Conservation (phyloP, 1,139 yeast species). For the Hansenula anomala region DNA sequence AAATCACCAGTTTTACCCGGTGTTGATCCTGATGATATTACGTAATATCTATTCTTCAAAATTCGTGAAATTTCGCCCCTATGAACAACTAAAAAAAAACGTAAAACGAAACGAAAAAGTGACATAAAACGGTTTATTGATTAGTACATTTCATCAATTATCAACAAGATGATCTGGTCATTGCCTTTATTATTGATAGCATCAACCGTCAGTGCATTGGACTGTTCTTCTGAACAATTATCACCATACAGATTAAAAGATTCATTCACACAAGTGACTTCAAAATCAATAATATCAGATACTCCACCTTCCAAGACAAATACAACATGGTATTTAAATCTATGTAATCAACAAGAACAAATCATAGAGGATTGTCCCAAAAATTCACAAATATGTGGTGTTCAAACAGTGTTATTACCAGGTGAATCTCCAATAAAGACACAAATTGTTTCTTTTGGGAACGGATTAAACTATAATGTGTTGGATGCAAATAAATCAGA, state of each 20-base stretch:
- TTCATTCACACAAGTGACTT: slow-evolving; percentile 9
- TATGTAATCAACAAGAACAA: slow-evolving; percentile 48
- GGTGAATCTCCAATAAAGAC: slow-evolving; percentile 38
- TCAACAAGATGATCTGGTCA: no score
- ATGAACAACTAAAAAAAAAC: no score
- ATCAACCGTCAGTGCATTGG: slow-evolving; percentile 2
- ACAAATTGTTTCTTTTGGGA: slow-evolving; percentile 48
- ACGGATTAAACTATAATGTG: slow-evolving; percentile 29
- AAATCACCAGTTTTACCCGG: no score
- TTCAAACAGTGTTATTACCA: slow-evolving; percentile 48
- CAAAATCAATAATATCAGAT: slow-evolving; percentile 32
- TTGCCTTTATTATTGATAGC: no score
- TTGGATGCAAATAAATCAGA: slow-evolving; percentile 33
- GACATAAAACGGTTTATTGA: no score
- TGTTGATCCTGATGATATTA: no score
- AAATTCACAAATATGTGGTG: slow-evolving; percentile 67
- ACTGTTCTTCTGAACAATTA: slow-evolving; percentile 15
- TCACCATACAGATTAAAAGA: slow-evolving; percentile 16
- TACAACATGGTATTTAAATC: slow-evolving; percentile 63
- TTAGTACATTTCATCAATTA: no score
- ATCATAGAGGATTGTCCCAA: slow-evolving; percentile 49
- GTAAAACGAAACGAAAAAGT: no score
- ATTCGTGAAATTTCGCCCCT: no score
- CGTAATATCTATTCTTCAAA: no score
- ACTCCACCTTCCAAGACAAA: slow-evolving; percentile 79